Base-by-base conservation (phyloP, 257 asterid species). In the Capsicum chinense region DNA sequence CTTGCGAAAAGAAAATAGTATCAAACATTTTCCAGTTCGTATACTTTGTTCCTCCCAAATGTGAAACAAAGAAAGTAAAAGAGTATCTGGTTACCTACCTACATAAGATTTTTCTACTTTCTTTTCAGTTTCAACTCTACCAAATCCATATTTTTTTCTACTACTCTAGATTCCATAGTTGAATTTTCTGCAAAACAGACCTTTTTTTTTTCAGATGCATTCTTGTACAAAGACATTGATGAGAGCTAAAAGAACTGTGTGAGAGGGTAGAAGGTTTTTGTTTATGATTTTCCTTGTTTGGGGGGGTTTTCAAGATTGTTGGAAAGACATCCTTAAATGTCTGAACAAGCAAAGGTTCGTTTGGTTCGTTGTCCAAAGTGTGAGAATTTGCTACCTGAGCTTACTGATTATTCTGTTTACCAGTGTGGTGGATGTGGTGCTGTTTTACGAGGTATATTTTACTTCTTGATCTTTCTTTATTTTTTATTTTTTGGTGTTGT, bases 371-470 rank as follows among this genome's bases (percentile, higher is more conserved):
- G 99, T 59, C 97, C 97, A 9, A 94, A 92, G 83, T 94, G 98
- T 86, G 92, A 88, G 71, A 93, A 93, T 62, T 87, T 94, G 47
- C 94, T 94, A 74, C 97, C 95, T 1, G 98, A 96, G 91, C 91
- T 91, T 70, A 88, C 88, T 47, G 94, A 91, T 83, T 92, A 80
- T 91, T 93, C 98, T 63, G 89, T 92, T 86, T 94, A 93, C 85
- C 90, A 86, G 89, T 97, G 99, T 85, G 97, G 97, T 26, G 96
- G 92, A 76, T 94, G 98, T 85, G 98, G 95, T 83, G 92, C 97
- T 88, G 93, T 91, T 56, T 90, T 94, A 42, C 86, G 91, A 90
- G 98, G 98, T 94, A 88, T 82, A 8, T 35, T 85, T 82, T 19
- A n/a, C 33, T 59, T 48, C 69, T 82, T 37, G 57, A 39, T 33